These are phyloP conservation scores for Chlorella sorokiniana DNA, from an alignment of 139 green algal species.

Conservation along the genomic window DNA sequence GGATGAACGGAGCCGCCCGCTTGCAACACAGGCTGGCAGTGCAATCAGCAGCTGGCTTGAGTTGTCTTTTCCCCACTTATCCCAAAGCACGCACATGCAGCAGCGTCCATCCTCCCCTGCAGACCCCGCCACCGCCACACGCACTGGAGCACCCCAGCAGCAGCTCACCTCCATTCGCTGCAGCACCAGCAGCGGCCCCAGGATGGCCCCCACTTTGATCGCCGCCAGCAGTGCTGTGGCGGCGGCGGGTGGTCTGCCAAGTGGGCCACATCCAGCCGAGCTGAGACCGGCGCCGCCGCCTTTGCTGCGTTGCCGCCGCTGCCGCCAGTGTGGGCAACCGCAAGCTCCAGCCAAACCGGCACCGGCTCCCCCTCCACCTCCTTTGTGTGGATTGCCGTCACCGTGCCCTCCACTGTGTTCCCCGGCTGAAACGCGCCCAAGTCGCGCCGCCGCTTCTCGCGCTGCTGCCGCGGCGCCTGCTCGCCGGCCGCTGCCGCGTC, in stretches of 20 bases:
- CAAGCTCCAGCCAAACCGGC: constrained; percentile 4
- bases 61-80: not conserved
- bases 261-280: constrained; percentile 68
- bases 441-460: not conserved
- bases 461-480: not conserved
- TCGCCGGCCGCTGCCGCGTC: not conserved
- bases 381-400: constrained; percentile 34
- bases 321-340: not conserved
- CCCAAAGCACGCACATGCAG: not conserved
- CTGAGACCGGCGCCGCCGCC: not conserved
- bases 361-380: constrained; percentile 4
- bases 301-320: not conserved
- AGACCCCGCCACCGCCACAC: not conserved
- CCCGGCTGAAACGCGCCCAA: constrained; percentile 58
- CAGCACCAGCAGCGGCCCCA: constrained; percentile 67
- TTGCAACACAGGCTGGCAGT: too few relatives aligned
- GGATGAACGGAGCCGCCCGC: too few relatives aligned
- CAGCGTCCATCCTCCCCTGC: not conserved
- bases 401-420: constrained; percentile 51
- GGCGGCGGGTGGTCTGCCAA: constrained; percentile 78
- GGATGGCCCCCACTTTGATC: constrained; percentile 39
- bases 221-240: constrained; percentile 52
- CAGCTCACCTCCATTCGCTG: constrained; percentile 56
- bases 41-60: too few relatives aligned
- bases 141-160: not conserved